Evolutionary conservation across 768 basidiomycete genomes (phyloP), one percentile per base, ranked within the genome.

Genomic region (Kwoniella newhampshirensis): DNA sequence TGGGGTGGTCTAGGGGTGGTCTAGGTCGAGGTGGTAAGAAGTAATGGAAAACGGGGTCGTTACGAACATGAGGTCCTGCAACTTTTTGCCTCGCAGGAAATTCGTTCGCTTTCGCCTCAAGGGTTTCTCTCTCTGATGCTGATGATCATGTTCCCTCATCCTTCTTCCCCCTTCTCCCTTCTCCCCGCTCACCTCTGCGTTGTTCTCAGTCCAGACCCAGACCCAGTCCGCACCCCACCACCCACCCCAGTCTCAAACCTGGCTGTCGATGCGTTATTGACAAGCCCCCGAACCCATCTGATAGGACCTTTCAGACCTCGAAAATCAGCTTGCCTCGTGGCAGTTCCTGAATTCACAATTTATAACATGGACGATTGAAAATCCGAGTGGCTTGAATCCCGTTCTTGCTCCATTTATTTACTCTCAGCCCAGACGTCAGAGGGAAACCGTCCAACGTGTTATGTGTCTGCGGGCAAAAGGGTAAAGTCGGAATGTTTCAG

Each of bases 221-320:
- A 4, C 15, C 13, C n/a, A 37, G 9, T 7, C 30, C 23, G n/a
- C 6, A 32, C n/a, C 30, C 13, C n/a, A n/a, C n/a, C n/a, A 28
- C 28, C 27, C 30, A 45, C 54, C 54, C 44, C 54, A 55, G 54
- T 55, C 54, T 55, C 39, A 55, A 26, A 4, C 25, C 8, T 23
- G 44, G 32, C 46, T 20, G 15, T 21, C 1, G n/a, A 17, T 43
- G 26, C 27, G 46, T 23, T 32, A 40, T 36, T 30, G 36, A 51
- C 54, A 55, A 55, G 54, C 54, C 54, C n/a, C 46, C 54, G 20
- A 55, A 35, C 21, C 37, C 44, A 17, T 42, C 25, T 41, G 27
- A 15, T 25, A 27, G 17, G 37, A 36, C 28, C 27, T 17, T 45
- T 39, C 12, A 30, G 36, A 41, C 43, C 54, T 44, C 54, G 40